Evolutionary conservation across 352 stramenopile genomes (phyloP).

Genomic region (Phytophthora chlamydospora): DNA sequence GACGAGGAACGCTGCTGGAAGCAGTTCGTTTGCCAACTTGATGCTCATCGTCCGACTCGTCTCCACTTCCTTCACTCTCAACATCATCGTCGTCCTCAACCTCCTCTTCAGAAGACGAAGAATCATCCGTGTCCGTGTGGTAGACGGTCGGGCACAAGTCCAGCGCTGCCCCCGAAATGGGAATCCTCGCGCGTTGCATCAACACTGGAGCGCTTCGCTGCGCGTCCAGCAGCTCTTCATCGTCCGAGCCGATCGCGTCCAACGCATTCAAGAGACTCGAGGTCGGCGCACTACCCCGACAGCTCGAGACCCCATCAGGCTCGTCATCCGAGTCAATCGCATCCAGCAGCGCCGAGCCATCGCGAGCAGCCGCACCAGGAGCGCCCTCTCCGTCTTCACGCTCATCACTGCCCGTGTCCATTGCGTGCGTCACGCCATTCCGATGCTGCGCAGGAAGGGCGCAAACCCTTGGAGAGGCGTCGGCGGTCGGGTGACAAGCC

Average conservation of each 20-base stretch:
- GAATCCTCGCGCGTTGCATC: not conserved
- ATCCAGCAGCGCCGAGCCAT: slow-evolving; percentile 1
- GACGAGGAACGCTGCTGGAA: not conserved
- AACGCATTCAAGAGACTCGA: not conserved
- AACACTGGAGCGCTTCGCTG: not conserved
- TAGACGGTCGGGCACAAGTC: slow-evolving; percentile 17
- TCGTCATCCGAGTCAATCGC: slow-evolving; percentile 10
- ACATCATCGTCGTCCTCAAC: slow-evolving; percentile 9
- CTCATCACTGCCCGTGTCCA: slow-evolving; percentile 8
- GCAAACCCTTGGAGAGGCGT: slow-evolving; percentile 4
- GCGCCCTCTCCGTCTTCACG: not conserved
- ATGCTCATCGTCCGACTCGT: slow-evolving; percentile 3
- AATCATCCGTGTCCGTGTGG: slow-evolving; percentile 8
- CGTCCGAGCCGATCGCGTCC: slow-evolving; percentile 8
- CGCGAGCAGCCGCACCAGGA: not conserved
- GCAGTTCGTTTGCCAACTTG: not conserved
- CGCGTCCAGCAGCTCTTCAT: slow-evolving; percentile 10
- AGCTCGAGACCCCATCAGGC: not conserved
- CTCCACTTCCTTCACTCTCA: slow-evolving; percentile 4
- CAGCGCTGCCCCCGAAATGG: slow-evolving; percentile 7
- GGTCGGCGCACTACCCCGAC: not conserved
- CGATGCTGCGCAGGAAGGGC: not conserved
- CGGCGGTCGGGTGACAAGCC: slow-evolving; percentile 3
- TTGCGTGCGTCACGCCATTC: not conserved
- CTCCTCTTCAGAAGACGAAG: slow-evolving; percentile 10